phyloP scores from a whole-genome alignment of 371 early-diverging fungal species.

The Neoconidiobolus thromboides region DNA sequence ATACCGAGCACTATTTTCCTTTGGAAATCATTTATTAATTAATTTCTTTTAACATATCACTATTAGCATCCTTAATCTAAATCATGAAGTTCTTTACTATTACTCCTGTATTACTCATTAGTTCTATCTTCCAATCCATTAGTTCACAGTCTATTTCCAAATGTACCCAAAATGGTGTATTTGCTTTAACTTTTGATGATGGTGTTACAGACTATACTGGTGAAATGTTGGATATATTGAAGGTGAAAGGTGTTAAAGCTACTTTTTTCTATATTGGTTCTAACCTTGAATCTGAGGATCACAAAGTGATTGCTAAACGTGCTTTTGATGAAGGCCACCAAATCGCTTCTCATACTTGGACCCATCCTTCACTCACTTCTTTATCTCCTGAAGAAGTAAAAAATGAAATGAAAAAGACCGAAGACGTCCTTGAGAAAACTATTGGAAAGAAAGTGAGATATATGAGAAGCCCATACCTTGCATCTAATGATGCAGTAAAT shows the following conservation, averaged over 20 bases:
- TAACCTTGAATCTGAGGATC: slow-evolving; percentile 6
- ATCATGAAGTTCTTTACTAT: no score
- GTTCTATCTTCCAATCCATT: no score
- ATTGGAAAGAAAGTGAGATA: slow-evolving; percentile 25
- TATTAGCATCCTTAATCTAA: no score
- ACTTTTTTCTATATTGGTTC: slow-evolving; percentile 51
- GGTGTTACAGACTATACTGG: slow-evolving; percentile 26
- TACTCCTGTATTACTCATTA: no score
- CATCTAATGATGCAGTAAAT: slow-evolving; percentile 7
- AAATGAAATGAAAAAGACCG: slow-evolving; percentile 10
- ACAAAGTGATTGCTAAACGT: neutral
- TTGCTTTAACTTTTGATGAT: slow-evolving; percentile 42
- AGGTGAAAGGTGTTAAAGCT: slow-evolving; percentile 20
- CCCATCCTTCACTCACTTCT: slow-evolving; percentile 21
- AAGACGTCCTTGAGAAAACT: slow-evolving; percentile 15
- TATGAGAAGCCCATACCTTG: slow-evolving; percentile 19
- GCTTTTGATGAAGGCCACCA: slow-evolving; percentile 19
- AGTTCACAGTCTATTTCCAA: no score
- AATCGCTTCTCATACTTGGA: slow-evolving; percentile 28
- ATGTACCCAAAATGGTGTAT: slow-evolving; percentile 3
- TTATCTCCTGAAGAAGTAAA: slow-evolving; percentile 14
- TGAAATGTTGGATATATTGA: slow-evolving; percentile 25
- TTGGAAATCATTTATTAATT: no score
- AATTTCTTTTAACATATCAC: no score
- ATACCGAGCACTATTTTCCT: no score